A percentile compares a stretch with the other conserved stretches of the same genome.
Evolutionary conservation across 2,329 filamentous ascomycete genomes (phyloP).

Genomic region (Sordariomycetes sp.): DNA sequence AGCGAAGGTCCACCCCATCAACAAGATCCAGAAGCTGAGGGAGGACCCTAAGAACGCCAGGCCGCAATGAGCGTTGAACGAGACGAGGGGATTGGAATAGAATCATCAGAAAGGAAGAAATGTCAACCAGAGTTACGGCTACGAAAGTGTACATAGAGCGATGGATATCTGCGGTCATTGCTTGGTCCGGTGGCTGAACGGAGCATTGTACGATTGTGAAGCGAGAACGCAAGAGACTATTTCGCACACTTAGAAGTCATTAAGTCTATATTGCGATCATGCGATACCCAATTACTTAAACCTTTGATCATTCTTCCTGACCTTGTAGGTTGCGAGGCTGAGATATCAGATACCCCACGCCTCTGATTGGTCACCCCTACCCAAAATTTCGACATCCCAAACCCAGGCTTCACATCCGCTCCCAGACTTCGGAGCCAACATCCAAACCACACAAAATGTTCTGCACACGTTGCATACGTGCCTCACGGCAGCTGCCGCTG

Average conservation of each 20-base stretch:
- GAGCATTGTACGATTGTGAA: not conserved
- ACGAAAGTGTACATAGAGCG: constrained; percentile 1
- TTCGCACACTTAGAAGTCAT: not conserved
- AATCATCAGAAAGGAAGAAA: too few relatives aligned
- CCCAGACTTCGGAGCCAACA: not conserved
- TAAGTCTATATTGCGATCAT: too few relatives aligned
- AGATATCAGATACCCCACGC: not conserved
- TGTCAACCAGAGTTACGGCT: too few relatives aligned
- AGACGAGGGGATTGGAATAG: not conserved
- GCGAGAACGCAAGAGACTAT: not conserved
- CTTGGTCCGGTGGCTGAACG: not conserved
- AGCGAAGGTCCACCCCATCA: constrained; percentile 27
- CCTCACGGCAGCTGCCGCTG: constrained; percentile 18
- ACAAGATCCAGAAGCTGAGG: constrained; percentile 29
- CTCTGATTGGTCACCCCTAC: constrained; percentile 1
- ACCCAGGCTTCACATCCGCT: not conserved
- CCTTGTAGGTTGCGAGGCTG: not conserved
- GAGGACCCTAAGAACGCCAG: constrained; percentile 9
- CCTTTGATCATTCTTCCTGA: not conserved
- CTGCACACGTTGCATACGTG: constrained; percentile 39
- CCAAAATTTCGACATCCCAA: constrained; percentile 1
- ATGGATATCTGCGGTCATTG: not conserved
- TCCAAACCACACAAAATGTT: constrained; percentile 23
- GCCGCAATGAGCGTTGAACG: not conserved
- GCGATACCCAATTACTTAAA: not conserved